Base-by-base conservation (phyloP, 75 land plant species). In the Azolla pinnata region DNA sequence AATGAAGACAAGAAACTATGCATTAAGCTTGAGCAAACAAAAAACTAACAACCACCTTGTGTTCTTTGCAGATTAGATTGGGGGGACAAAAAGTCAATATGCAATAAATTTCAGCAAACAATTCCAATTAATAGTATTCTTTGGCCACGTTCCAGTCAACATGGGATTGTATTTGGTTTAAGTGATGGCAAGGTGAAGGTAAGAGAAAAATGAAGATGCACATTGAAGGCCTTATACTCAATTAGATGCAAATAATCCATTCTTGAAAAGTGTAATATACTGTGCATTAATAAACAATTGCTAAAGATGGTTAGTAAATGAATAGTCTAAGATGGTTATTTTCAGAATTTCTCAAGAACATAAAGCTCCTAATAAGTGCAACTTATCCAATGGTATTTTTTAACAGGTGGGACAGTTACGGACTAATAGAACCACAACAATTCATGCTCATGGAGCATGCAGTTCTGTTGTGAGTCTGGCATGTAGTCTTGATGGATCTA, bases 51-150 rank as follows among this genome's bases (percentile, higher is more conserved):
- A n/a, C 5, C 54, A 51, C 35, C 18, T 35, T 9, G 38, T 58
- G 32, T 29, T 55, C 29, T 18, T 9, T 33, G 12, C 62, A 72
- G 75, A 16, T 51, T 60, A 20, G 53, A 67, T 0, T 73, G 75
- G 75, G 75, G 75, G 23, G 75, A 73, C 28, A 73, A 67, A 55
- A 73, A 73, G 48, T 61, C 75, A 27, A 73, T 73, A 1, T 73
- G 75, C 68, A 73, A 73, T 59, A 73, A 73, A 28, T 62, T 73
- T 38, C 75, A 73, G 35, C 67, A 73, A 54, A 55, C 35, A 1
- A 31, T 56, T 8, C 56, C 65, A 0, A 52, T 73, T 31, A 63
- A 44, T 4, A 66, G 44, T 50, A 33, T 73, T 17, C 42, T 73
- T 2, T 73, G 75, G 75, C 70, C 75, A 1, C 2, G 8, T 0